A percentile compares a stretch with the other conserved stretches of the same genome.
Conservation (phyloP, 2,329 filamentous ascomycete genomes). For the Bipolaris sorokiniana region DNA sequence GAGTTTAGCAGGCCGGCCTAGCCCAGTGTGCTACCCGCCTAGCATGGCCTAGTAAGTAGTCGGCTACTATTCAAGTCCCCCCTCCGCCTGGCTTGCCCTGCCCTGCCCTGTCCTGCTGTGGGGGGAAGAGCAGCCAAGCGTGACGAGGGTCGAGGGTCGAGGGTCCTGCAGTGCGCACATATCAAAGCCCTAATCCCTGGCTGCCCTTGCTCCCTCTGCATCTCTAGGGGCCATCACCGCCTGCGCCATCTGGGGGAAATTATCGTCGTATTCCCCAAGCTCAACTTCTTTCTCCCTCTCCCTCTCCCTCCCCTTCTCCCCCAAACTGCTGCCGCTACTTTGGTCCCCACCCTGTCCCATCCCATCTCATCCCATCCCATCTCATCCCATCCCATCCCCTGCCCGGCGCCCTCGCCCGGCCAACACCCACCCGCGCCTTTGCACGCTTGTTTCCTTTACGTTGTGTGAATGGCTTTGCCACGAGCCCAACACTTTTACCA, state of each 20-base stretch:
- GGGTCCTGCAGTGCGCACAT: constrained; percentile 17
- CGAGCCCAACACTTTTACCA: constrained; percentile 25
- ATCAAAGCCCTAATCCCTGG: constrained; percentile 15
- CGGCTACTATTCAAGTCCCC: too few species aligned
- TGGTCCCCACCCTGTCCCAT: not conserved
- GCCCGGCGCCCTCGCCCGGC: constrained; percentile 3
- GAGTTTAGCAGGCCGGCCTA: constrained; percentile 8
- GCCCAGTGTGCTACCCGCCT: too few species aligned
- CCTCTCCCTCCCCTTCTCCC: not conserved
- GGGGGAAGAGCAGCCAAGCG: not conserved
- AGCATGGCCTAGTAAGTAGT: too few species aligned
- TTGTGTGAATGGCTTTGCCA: constrained; percentile 46
- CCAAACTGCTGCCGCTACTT: not conserved
- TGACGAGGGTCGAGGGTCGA: not conserved
- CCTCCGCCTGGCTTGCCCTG: too few species aligned
- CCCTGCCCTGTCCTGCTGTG: not conserved
- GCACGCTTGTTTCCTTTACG: constrained; percentile 1
- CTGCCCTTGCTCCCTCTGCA: constrained; percentile 1
- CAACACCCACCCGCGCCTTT: not conserved
- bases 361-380: too few species aligned
- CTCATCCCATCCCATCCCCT: not conserved
- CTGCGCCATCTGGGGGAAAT: not conserved
- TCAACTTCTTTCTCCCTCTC: not conserved
- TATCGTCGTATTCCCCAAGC: not conserved
- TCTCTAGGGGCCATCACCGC: constrained; percentile 6